These are phyloP conservation scores for Russula sp. DNA, from an alignment of 768 basidiomycete genomes.

Conservation along the genomic window DNA sequence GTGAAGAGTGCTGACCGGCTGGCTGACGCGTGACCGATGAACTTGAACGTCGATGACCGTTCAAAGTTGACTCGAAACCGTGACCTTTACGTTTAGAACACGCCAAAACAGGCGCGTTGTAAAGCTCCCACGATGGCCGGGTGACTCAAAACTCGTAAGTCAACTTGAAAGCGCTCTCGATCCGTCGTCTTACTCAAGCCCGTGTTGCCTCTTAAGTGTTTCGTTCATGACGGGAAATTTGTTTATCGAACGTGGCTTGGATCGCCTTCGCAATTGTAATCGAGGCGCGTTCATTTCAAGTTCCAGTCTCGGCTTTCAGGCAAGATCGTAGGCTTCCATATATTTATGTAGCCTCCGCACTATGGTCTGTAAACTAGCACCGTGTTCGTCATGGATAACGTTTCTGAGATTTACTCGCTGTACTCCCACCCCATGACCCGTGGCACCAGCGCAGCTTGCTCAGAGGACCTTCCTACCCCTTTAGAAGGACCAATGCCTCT, in stretches of 20 bases:
- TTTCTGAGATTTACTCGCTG: conserved; percentile 22
- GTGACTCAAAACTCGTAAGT: too few relatives aligned
- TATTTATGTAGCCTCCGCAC: neutral
- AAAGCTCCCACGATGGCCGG: too few relatives aligned
- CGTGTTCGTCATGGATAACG: conserved; percentile 15
- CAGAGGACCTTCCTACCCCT: conserved; percentile 15
- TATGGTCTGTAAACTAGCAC: neutral
- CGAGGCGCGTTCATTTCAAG: neutral
- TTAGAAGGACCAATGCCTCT: conserved; percentile 1
- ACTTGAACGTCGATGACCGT: too few relatives aligned
- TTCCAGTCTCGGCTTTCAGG: neutral
- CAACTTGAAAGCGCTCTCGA: too few relatives aligned
- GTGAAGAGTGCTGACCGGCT: too few relatives aligned
- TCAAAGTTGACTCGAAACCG: too few relatives aligned
- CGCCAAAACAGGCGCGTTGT: too few relatives aligned
- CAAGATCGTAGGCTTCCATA: neutral
- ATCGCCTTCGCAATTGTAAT: neutral
- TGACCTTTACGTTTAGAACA: too few relatives aligned
- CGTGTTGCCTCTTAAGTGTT: neutral
- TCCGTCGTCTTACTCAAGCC: too few relatives aligned
- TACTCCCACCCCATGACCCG: conserved; percentile 19
- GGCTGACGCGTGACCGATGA: too few relatives aligned
- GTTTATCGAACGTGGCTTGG: neutral
- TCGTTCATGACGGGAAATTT: neutral
- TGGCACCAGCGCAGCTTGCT: neutral